Base-by-base conservation (phyloP, 768 basidiomycete species). In the Hirschioporus abietinus region DNA sequence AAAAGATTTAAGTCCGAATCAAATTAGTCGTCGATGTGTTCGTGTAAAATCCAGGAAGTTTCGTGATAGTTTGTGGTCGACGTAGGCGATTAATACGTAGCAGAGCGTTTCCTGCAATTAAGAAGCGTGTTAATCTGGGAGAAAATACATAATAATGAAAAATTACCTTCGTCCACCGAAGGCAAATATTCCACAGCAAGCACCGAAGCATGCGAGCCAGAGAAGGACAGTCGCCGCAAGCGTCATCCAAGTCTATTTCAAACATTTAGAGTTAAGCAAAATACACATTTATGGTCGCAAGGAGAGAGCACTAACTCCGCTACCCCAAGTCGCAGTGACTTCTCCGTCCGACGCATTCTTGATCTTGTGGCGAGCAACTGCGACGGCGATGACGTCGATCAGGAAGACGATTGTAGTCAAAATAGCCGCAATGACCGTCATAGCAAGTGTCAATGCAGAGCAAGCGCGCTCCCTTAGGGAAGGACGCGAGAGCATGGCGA, bases 321-420 rank as follows among this genome's bases (percentile, higher is more conserved):
- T 85, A 27, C 84, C 86, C 78, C 79, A 84, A 25, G 68, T 74
- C n/a, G 84, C 75, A 26, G 70, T 73, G 35, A 86, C 72, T 35
- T 66, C 69, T 63, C 78, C 80, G 68, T 81, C 76, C 24, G 82
- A 77, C 63, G 79, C 77, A 65, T 82, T 73, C 65, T 76, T 72
- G 59, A 86, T 75, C 64, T 76, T 78, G 67, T 78, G 72, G 68
- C 79, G 79, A 52, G 82, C 77, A 66, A 82, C 73, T 20, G 79
- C 80, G 71, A 85, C 80, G 67, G 84, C 73, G 68, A 82, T 79
- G 66, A 84, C 75, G 74, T 86, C 84, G 71, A 87, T 76, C 68
- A 85, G 74, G 75, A 87, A 85, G 67, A 80, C 77, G 68, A 83
- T 72, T 24, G 84, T 84, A 34, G 85, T 78, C 63, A 83, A 71